These are phyloP conservation scores for Aspergillus tanneri DNA, from an alignment of 2,329 filamentous ascomycete genomes.

Conservation along the genomic window DNA sequence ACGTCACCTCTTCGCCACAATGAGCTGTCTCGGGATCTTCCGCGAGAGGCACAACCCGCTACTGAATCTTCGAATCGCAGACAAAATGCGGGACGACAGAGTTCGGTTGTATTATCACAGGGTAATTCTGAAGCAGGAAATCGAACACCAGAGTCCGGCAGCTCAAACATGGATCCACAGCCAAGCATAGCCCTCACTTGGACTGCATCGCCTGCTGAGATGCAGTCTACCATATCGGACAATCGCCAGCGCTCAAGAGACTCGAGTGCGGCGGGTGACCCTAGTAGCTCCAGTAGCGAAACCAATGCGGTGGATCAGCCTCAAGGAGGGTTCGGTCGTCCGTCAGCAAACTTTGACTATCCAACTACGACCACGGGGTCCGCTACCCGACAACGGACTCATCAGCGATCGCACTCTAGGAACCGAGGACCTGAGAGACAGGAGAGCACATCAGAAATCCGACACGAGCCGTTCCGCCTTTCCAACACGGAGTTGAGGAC, in stretches of 20 bases:
- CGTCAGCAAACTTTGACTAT: conserved; percentile 24
- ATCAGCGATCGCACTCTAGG: conserved; percentile 36
- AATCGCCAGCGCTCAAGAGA: conserved; percentile 21
- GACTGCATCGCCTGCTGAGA: conserved; percentile 42
- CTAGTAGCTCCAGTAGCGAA: conserved; percentile 26
- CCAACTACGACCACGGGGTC: conserved; percentile 21
- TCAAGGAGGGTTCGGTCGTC: conserved; percentile 18
- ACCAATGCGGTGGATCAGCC: conserved; percentile 14
- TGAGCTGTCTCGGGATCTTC: conserved; percentile 30
- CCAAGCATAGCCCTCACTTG: conserved; percentile 39
- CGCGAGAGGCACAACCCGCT: conserved; percentile 32
- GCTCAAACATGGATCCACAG: conserved; percentile 29
- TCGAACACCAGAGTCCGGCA: conserved; percentile 26
- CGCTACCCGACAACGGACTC: conserved; percentile 27
- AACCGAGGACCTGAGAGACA: conserved; percentile 33
- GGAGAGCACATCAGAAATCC: conserved; percentile 24
- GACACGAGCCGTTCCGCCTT: conserved; percentile 29
- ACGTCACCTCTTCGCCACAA: conserved; percentile 33
- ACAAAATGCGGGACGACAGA: conserved; percentile 39
- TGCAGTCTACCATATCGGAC: conserved; percentile 32
- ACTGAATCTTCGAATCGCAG: conserved; percentile 25
- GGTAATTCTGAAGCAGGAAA: conserved; percentile 23
- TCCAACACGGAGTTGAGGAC: conserved; percentile 37
- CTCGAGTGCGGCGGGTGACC: conserved; percentile 22
- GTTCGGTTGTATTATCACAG: conserved; percentile 44